Percentiles rank a stretch among this genome's conserved stretches.
Evolutionary conservation across 148 eudicot species (phyloP).

Genomic region (Chenopodium berlandieri): DNA sequence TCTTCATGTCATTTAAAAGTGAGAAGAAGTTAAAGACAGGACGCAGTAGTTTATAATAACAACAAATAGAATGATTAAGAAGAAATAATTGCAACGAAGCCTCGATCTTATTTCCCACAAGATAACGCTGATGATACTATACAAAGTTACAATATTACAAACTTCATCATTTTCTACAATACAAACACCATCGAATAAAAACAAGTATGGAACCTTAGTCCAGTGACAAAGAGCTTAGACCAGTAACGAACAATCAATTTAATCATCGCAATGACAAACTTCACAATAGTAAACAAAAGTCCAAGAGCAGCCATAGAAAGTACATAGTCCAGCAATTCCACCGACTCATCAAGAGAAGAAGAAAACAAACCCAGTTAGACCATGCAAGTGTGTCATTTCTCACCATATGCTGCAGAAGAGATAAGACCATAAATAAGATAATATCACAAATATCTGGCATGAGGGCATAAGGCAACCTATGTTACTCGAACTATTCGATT

Average conservation of each 20-base stretch:
- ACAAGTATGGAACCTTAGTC: background rate
- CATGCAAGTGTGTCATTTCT: conserved; percentile 17
- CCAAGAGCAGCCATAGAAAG: conserved; percentile 12
- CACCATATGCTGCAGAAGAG: conserved; percentile 25
- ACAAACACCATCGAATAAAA: background rate
- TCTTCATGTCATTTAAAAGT: no score
- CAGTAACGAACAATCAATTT: background rate
- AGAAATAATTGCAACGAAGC: background rate
- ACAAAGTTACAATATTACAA: conserved; percentile 12
- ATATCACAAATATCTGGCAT: background rate
- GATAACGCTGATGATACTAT: conserved; percentile 6
- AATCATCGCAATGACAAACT: conserved; percentile 6
- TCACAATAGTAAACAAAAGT: conserved; percentile 1
- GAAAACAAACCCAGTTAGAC: background rate
- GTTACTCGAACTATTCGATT: background rate
- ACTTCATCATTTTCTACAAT: background rate
- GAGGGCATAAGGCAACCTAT: background rate
- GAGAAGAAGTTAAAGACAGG: no score
- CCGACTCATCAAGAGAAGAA: background rate
- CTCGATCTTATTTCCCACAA: background rate
- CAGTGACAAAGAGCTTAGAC: conserved; percentile 6
- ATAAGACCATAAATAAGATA: background rate
- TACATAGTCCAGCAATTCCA: conserved; percentile 3
- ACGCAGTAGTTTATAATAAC: no score
- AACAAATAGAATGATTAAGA: background rate